phyloP scores from a whole-genome alignment of 768 basidiomycete genomes.

The Hygrocybe punicea region DNA sequence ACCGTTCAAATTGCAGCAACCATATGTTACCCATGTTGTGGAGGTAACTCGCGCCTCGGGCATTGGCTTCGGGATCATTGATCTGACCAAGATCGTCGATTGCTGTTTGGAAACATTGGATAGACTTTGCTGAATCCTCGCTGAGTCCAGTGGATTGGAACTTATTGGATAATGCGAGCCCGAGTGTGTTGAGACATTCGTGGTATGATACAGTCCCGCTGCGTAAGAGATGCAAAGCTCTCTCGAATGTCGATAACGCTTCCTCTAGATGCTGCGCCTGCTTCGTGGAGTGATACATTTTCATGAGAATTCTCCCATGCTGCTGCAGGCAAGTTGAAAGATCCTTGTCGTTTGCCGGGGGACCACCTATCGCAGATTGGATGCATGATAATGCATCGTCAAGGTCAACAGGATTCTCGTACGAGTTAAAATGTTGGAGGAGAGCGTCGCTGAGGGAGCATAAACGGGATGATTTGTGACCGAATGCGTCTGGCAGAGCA shows the following conservation, averaged over 20 bases:
- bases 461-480: not conserved
- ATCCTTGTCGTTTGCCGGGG: not conserved
- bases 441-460: not conserved
- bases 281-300: not conserved
- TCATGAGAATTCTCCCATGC: not conserved
- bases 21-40: conserved; percentile 13
- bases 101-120: not conserved
- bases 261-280: not conserved
- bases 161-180: not conserved
- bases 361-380: conserved; percentile 4
- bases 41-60: not conserved
- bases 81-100: not conserved
- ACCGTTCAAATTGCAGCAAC: conserved; percentile 8
- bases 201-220: not conserved
- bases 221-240: not conserved
- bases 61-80: not conserved
- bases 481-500: not conserved
- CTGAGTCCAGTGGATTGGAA: not conserved
- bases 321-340: not conserved
- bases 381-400: conserved; percentile 8
- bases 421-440: conserved; percentile 4
- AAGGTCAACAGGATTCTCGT: conserved; percentile 7
- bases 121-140: not conserved
- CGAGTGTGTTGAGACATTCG: not conserved
- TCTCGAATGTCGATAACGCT: not conserved